Percentiles rank a stretch among this genome's conserved stretches.
These are phyloP conservation scores for Agrocybe praecox DNA, from an alignment of 768 basidiomycete species.

Conservation along the genomic window DNA sequence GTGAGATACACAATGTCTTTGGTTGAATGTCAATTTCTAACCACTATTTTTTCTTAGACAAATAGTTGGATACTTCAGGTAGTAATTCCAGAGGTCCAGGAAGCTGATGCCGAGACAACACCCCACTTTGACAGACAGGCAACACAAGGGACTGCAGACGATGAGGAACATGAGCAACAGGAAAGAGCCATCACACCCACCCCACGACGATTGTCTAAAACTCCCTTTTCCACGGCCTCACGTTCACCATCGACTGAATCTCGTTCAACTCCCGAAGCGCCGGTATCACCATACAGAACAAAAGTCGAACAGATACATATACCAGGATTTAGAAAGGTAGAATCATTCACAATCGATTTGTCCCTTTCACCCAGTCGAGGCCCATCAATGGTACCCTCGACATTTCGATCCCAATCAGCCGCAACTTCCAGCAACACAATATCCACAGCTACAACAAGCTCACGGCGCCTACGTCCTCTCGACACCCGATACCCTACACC, in stretches of 20 bases:
- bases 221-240: not conserved
- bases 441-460: not conserved
- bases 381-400: not conserved
- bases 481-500: conserved; percentile 30
- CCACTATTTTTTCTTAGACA: not conserved
- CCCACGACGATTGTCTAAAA: no score
- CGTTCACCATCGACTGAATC: not conserved
- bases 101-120: not conserved
- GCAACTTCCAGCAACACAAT: not conserved
- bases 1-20: not conserved
- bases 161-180: not conserved
- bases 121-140: not conserved
- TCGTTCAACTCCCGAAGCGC: not conserved
- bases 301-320: not conserved
- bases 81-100: conserved; percentile 12
- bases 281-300: not conserved
- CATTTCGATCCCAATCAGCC: not conserved
- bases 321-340: not conserved
- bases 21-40: not conserved
- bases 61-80: conserved; percentile 15
- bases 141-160: not conserved
- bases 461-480: conserved; percentile 13
- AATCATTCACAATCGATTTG: not conserved
- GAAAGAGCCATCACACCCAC: not conserved
- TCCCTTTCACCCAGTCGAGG: no score